Conservation (phyloP, 768 basidiomycete species). For the Rhodotorula graminis region DNA sequence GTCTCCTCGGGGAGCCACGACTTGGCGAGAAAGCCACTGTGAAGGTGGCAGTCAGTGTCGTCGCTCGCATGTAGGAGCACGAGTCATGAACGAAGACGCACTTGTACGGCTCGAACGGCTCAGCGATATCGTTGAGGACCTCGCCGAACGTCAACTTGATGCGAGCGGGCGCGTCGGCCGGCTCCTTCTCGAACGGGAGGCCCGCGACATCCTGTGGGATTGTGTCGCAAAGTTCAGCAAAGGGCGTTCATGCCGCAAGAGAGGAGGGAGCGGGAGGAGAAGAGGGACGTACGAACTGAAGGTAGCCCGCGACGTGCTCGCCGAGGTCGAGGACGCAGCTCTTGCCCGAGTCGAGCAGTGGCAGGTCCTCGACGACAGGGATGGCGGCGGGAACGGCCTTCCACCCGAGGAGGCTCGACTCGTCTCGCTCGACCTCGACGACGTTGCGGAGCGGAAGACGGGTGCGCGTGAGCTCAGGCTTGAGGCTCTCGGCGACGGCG, state of each 20-base stretch:
- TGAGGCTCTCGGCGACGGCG: background rate
- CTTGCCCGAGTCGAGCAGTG: background rate
- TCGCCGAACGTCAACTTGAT: conserved; percentile 34
- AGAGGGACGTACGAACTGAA: background rate
- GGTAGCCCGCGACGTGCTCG: background rate
- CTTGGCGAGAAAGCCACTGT: conserved; percentile 32
- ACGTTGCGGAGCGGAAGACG: background rate
- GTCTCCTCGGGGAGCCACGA: conserved; percentile 42
- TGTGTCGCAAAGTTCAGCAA: too few species aligned
- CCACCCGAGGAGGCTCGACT: background rate
- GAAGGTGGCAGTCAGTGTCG: background rate
- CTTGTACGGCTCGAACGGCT: conserved; percentile 43
- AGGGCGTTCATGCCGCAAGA: too few species aligned
- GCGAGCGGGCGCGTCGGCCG: background rate
- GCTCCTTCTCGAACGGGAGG: background rate
- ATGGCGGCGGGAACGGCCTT: background rate
- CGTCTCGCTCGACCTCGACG: background rate
- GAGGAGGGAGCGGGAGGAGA: too few species aligned
- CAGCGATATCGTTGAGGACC: conserved; percentile 42
- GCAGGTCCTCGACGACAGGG: background rate
- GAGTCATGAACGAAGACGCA: background rate
- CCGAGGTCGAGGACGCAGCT: background rate
- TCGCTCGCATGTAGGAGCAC: fast-evolving
- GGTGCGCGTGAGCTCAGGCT: background rate
- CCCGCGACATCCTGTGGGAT: background rate